Base-by-base conservation (phyloP, 2,329 filamentous ascomycete species). In the Colletotrichum siamense region DNA sequence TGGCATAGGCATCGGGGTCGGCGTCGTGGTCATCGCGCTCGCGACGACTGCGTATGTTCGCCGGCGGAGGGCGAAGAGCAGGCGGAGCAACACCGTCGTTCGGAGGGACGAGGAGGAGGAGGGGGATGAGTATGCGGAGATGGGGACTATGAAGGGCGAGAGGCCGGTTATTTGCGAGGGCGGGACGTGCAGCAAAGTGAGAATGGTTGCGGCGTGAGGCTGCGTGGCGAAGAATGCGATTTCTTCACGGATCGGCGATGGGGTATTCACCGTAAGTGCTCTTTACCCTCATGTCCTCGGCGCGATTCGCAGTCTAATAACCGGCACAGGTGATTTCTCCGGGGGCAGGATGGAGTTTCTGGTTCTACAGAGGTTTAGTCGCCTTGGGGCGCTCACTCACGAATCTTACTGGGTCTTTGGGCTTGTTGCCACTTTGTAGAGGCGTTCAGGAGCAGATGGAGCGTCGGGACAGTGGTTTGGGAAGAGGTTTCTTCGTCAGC, bases 1-100 rank as follows among this genome's bases (percentile, higher is more conserved):
- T 12, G 71, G 71, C 26, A 66, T 77, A 16, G 74, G 74, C 12
- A 49, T 75, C n/a, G 74, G 70, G 10, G 71, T 70, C 24, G 65
- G 39, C 22, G 52, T 70, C 15, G 74, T 26, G 24, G 61, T 77
- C 32, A 13, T 70, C 15, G 30, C 26, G 39, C 65, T 77, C 4
- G 70, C 22, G 28, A 57, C 52, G 62, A 70, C 69, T 2, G 71
- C 55, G 28, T 74, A 74, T 30, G 8, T 74, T 3, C 71, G 44
- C 24, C 66, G 65, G 36, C 59, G 71, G 10, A 61, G 30, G 26
- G 52, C 49, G 18, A 73, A 32, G 32, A 65, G 26, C 28, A 57
- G 16, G 28, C n/a, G 24, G 16, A 34, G n/a, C 44, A 52, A 52
- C 10, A 52, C 44, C 10, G 44, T 52, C 44, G n/a, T 22, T 22